A percentile compares a stretch with the other conserved stretches of the same genome.
Conservation (phyloP, 441 rosid species). For the Gossypium schwendimanii region DNA sequence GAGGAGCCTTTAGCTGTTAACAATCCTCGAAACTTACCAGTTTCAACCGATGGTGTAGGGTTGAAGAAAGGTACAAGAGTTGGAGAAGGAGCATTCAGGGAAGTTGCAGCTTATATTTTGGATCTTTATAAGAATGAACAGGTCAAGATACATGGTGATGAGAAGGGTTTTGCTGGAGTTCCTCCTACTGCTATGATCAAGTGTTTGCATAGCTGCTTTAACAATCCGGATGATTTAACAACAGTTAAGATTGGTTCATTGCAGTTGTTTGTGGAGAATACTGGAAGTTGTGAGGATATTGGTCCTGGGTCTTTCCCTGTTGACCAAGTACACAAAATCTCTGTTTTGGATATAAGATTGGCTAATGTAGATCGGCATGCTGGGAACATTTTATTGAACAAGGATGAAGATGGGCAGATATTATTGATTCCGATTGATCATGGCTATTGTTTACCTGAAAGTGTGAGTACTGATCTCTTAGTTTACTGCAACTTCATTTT, state of each 20-base stretch:
- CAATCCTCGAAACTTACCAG: slow-evolving; percentile 61
- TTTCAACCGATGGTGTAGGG: slow-evolving; percentile 61
- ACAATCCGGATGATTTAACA: slow-evolving; percentile 39
- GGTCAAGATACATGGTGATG: slow-evolving; percentile 27
- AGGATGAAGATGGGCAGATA: slow-evolving; percentile 34
- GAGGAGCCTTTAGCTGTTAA: slow-evolving; percentile 81
- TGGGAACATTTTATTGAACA: slow-evolving; percentile 59
- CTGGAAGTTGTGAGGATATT: slow-evolving; percentile 78
- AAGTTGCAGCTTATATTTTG: slow-evolving; percentile 75
- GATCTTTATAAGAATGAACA: slow-evolving; percentile 59
- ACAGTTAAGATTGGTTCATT: slow-evolving; percentile 60
- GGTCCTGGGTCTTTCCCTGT: slow-evolving; percentile 67
- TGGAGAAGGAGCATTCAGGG: slow-evolving; percentile 79
- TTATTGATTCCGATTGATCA: slow-evolving; percentile 75
- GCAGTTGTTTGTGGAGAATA: slow-evolving; percentile 61
- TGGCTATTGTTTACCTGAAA: slow-evolving; percentile 81
- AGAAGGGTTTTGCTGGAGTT: slow-evolving; percentile 66
- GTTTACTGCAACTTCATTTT: not conserved
- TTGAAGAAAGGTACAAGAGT: slow-evolving; percentile 83
- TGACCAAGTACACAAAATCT: slow-evolving; percentile 71
- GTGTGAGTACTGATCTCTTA: slow-evolving; percentile 36
- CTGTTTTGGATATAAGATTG: slow-evolving; percentile 64
- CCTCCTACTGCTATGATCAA: slow-evolving; percentile 59
- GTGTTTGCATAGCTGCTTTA: slow-evolving; percentile 55
- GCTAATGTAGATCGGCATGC: slow-evolving; percentile 84